These are phyloP conservation scores for Triticum turgidum DNA, from an alignment of 176 grass and related monocot genomes.

Conservation along the genomic window DNA sequence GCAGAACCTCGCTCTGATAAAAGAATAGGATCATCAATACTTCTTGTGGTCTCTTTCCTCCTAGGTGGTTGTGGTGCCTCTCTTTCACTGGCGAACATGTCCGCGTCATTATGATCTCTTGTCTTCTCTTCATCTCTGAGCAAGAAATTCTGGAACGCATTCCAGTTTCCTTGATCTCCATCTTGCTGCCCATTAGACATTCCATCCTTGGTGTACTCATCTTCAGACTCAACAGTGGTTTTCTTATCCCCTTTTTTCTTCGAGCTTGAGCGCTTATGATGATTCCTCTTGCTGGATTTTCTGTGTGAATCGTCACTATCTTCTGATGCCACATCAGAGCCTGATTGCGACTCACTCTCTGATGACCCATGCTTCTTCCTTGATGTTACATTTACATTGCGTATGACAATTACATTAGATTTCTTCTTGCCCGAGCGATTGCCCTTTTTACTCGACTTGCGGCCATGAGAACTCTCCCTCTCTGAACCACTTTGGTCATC, in stretches of 20 bases:
- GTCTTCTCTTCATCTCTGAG: conserved; percentile 82
- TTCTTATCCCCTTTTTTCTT: conserved; percentile 70
- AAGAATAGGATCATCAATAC: conserved; percentile 61
- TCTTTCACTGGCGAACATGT: conserved; percentile 75
- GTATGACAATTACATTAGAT: conserved; percentile 73
- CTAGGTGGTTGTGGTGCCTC: conserved; percentile 10
- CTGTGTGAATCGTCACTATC: conserved; percentile 50
- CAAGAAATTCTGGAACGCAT: conserved; percentile 87
- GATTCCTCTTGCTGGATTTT: conserved; percentile 52
- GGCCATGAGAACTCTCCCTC: conserved; percentile 51
- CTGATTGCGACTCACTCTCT: conserved; percentile 57
- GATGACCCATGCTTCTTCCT: conserved; percentile 69
- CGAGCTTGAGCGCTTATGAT: conserved; percentile 55
- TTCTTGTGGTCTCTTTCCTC: conserved; percentile 52
- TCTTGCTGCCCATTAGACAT: conserved; percentile 43
- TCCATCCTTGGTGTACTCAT: conserved; percentile 51
- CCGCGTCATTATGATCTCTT: conserved; percentile 47
- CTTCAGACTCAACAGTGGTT: conserved; percentile 46
- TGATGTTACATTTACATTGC: conserved; percentile 85
- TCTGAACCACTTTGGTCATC: conserved; percentile 45
- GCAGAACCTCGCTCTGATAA: conserved; percentile 53
- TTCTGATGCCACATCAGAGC: conserved; percentile 53
- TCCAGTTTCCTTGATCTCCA: conserved; percentile 84
- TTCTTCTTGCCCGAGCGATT: conserved; percentile 75
- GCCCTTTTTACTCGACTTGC: conserved; percentile 66